phyloP scores from a whole-genome alignment of 805 yeast genomes.

The Komagataella ulmi region DNA sequence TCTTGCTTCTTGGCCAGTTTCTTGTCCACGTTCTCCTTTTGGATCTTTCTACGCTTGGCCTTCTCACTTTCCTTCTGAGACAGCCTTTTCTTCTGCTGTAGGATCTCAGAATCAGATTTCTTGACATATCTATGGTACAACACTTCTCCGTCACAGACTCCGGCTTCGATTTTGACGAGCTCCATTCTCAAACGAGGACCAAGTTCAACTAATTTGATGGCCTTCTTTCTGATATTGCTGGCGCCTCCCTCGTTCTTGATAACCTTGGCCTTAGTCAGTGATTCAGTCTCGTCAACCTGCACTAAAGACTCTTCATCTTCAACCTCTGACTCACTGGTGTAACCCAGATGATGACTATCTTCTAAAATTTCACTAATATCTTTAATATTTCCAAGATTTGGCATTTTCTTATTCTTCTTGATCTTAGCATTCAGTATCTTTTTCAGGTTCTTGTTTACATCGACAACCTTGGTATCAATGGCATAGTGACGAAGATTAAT shows the following conservation, averaged over 20 bases:
- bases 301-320: constrained; percentile 76
- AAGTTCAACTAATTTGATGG: constrained; percentile 82
- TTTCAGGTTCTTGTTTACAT: constrained; percentile 60
- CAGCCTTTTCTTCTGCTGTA: constrained; percentile 21
- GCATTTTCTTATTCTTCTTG: constrained; percentile 48
- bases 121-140: constrained; percentile 63
- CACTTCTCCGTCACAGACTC: constrained; percentile 79
- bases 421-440: constrained; percentile 52
- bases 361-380: constrained; percentile 83
- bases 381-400: constrained; percentile 49
- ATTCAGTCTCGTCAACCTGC: constrained; percentile 27
- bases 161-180: constrained; percentile 83
- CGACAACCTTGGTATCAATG: constrained; percentile 77
- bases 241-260: constrained; percentile 7
- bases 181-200: constrained; percentile 81
- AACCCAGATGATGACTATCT: constrained; percentile 25
- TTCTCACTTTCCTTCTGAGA: constrained; percentile 53
- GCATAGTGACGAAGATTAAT: constrained; percentile 85
- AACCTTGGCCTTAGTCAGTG: constrained; percentile 7
- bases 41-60: constrained; percentile 62
- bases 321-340: constrained; percentile 80
- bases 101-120: constrained; percentile 48
- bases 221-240: constrained; percentile 44
- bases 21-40: constrained; percentile 62
- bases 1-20: constrained; percentile 65